Conservation (phyloP, 2,329 filamentous ascomycete genomes). For the Capronia coronata region DNA sequence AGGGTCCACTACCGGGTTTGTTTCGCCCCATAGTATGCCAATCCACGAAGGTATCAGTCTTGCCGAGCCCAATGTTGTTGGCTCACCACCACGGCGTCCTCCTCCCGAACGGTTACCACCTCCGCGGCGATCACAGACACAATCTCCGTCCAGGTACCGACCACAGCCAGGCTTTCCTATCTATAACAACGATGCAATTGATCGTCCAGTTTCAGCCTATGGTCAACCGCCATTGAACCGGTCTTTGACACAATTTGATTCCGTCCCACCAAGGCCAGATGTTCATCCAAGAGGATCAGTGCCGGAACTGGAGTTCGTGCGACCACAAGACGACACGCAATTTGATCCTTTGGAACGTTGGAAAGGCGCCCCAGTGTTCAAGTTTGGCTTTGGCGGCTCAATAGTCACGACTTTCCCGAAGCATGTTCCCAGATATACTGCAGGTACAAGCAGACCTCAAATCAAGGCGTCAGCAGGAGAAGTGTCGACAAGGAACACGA, state of each 20-base stretch:
- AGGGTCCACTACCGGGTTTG: constrained; percentile 7
- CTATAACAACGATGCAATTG: constrained; percentile 42
- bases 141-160: constrained; percentile 53
- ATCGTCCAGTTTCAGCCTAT: constrained; percentile 50
- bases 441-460: constrained; percentile 64
- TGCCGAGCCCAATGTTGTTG: constrained; percentile 29
- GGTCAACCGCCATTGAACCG: constrained; percentile 37
- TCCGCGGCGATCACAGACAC: constrained; percentile 49
- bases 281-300: constrained; percentile 41
- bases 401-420: constrained; percentile 82
- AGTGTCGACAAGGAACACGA: constrained; percentile 68
- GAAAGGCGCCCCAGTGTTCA: constrained; percentile 81
- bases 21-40: constrained; percentile 23
- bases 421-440: constrained; percentile 76
- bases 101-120: constrained; percentile 28
- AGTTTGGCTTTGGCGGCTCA: constrained; percentile 79
- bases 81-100: constrained; percentile 36
- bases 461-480: constrained; percentile 78
- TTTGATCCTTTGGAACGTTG: constrained; percentile 78
- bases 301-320: constrained; percentile 49
- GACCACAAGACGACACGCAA: constrained; percentile 50
- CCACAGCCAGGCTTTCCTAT: constrained; percentile 42
- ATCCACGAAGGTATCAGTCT: constrained; percentile 17
- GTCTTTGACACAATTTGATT: constrained; percentile 23
- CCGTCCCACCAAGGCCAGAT: constrained; percentile 28